Conservation (phyloP, 2,329 filamentous ascomycete species). For the Venturia nashicola region DNA sequence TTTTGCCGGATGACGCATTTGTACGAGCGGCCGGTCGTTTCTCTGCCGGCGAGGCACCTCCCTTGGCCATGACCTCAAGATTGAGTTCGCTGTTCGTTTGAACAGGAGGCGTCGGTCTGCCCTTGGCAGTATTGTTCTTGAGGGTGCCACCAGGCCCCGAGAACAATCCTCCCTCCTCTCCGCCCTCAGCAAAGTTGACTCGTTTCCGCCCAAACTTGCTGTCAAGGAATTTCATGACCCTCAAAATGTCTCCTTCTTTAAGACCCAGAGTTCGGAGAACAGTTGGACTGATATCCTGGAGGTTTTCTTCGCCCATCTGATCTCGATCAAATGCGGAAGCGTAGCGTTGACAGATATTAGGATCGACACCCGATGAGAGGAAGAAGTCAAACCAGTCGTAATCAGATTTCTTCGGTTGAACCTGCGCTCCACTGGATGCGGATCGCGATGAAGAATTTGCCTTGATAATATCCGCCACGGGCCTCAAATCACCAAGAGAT, state of each 20-base stretch:
- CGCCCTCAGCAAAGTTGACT: conserved; percentile 39
- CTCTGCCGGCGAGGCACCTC: conserved; percentile 25
- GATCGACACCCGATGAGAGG: conserved; percentile 78
- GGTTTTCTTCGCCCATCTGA: conserved; percentile 88
- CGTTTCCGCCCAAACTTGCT: conserved; percentile 58
- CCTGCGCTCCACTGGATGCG: conserved; percentile 43
- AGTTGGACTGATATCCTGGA: conserved; percentile 77
- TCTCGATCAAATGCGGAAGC: conserved; percentile 79
- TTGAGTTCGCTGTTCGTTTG: conserved; percentile 80
- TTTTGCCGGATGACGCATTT: conserved; percentile 34
- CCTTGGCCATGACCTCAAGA: conserved; percentile 67
- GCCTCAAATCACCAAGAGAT: conserved; percentile 85
- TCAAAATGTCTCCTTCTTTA: conserved; percentile 91
- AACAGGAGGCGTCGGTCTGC: conserved; percentile 74
- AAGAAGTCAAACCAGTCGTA: conserved; percentile 99
- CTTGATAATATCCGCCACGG: conserved; percentile 66
- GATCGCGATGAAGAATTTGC: conserved; percentile 21
- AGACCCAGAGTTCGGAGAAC: conserved; percentile 81
- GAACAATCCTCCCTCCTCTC: conserved; percentile 59
- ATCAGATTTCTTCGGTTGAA: conserved; percentile 50
- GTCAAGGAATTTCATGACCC: conserved; percentile 84
- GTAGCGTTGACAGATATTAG: conserved; percentile 89
- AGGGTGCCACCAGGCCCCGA: conserved; percentile 84
- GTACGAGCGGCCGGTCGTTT: conserved; percentile 39
- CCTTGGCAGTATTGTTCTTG: conserved; percentile 89